A percentile compares a stretch with the other conserved stretches of the same genome.
phyloP scores from a whole-genome alignment of 345 rosid species.

The Syzygium grande region DNA sequence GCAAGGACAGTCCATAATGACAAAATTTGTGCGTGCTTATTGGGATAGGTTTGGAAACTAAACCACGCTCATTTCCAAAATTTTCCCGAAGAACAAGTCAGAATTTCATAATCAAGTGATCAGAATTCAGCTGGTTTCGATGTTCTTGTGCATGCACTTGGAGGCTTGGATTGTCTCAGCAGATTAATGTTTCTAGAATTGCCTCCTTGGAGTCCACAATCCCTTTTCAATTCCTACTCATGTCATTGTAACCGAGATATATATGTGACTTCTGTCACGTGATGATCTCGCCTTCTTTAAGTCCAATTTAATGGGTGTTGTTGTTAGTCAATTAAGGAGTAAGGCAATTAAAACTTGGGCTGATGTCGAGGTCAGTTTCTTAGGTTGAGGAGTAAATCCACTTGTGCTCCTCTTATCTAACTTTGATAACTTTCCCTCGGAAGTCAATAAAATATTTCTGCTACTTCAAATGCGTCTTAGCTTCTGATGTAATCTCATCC shows the following conservation, averaged over 20 bases:
- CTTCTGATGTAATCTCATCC: background rate
- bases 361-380: background rate
- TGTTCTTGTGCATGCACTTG: background rate
- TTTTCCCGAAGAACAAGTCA: background rate
- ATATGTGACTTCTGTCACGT: background rate
- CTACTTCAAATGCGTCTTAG: background rate
- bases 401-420: background rate
- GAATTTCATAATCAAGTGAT: background rate
- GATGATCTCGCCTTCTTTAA: background rate
- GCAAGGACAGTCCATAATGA: background rate
- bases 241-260: background rate
- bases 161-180: background rate
- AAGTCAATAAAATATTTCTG: background rate
- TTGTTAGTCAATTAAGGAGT: background rate
- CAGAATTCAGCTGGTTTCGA: background rate
- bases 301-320: background rate
- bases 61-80: background rate
- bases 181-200: background rate
- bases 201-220: background rate
- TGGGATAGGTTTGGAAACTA: background rate
- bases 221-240: background rate
- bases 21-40: background rate
- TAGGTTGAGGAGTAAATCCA: background rate
- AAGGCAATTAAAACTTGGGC: background rate
- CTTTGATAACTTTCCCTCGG: background rate